These are phyloP conservation scores for Phytophthora lateralis DNA, from an alignment of 352 stramenopile genomes.

Conservation along the genomic window DNA sequence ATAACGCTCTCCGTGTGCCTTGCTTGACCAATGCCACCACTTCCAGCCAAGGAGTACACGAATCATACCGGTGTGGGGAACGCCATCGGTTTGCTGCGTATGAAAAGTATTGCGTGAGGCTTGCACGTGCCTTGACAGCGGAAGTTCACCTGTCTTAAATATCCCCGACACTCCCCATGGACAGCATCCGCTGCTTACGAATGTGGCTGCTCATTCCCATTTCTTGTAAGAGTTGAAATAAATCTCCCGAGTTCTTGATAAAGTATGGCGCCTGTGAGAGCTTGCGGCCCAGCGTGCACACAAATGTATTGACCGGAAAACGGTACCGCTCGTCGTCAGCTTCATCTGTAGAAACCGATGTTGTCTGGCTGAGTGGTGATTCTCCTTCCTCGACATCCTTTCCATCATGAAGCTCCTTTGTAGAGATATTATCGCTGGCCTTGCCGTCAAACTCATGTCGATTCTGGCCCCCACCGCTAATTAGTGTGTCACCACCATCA, in stretches of 20 bases:
- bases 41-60: constrained; percentile 73
- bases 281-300: constrained; percentile 84
- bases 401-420: constrained; percentile 11
- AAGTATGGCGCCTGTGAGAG: constrained; percentile 85
- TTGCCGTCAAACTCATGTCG: constrained; percentile 18
- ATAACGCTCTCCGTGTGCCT: constrained; percentile 23
- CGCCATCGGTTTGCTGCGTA: constrained; percentile 72
- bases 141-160: constrained; percentile 11
- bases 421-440: constrained; percentile 13
- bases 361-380: constrained; percentile 22
- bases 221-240: constrained; percentile 84
- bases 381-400: constrained; percentile 16
- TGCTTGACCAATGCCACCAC: constrained; percentile 1
- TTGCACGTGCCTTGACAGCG: not conserved
- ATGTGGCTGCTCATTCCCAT: constrained; percentile 87
- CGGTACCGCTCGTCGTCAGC: constrained; percentile 59
- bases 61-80: constrained; percentile 72
- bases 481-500: constrained; percentile 2
- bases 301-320: constrained; percentile 86
- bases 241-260: constrained; percentile 87
- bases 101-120: constrained; percentile 60
- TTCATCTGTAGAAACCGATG: constrained; percentile 44
- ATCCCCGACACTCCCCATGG: constrained; percentile 41
- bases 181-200: constrained; percentile 72
- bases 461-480: constrained; percentile 12